These are phyloP conservation scores for Beauveria scarabaeidicola DNA, from an alignment of 2,329 filamentous ascomycete species.

Conservation along the genomic window DNA sequence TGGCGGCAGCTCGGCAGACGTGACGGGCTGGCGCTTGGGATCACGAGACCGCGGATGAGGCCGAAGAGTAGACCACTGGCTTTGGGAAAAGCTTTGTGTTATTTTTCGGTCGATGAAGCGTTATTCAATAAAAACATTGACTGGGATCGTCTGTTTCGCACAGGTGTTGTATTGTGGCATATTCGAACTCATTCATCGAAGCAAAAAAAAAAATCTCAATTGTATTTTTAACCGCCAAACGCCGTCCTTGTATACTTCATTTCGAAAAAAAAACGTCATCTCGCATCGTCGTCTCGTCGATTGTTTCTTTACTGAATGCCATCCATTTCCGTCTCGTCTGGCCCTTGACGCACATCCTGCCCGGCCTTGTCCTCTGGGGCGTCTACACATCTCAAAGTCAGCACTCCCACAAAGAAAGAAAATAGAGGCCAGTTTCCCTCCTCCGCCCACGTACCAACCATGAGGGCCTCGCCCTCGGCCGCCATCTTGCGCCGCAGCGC, in stretches of 20 bases:
- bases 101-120: too few species aligned
- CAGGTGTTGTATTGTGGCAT: too few species aligned
- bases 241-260: neutral
- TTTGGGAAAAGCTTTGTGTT: too few species aligned
- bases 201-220: neutral
- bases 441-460: conserved; percentile 31
- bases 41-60: too few species aligned
- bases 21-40: too few species aligned
- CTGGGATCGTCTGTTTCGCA: too few species aligned
- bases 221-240: neutral
- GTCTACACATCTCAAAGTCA: conserved; percentile 16
- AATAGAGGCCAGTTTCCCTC: too few species aligned
- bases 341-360: conserved; percentile 15
- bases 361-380: conserved; percentile 8
- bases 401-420: neutral
- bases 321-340: conserved; percentile 19
- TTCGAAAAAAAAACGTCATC: neutral
- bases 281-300: neutral
- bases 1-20: too few species aligned
- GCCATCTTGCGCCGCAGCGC: conserved; percentile 45
- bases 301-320: conserved; percentile 13
- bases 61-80: too few species aligned
- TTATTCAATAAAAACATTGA: too few species aligned
- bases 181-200: neutral
- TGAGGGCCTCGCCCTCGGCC: conserved; percentile 39